Conservation (phyloP, 805 yeast genomes). For the Candida maltosa region DNA sequence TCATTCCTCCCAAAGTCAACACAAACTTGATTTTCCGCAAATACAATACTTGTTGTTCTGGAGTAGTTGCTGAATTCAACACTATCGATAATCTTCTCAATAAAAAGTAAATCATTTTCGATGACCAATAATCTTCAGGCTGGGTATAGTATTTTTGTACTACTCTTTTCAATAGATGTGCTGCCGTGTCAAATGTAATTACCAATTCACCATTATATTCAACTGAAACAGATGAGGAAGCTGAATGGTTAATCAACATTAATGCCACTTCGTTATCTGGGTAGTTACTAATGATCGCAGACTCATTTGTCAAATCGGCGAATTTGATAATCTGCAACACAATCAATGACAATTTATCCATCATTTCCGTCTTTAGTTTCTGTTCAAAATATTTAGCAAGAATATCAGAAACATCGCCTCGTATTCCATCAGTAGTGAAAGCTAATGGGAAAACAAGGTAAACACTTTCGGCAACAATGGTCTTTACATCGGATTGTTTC, state of each 20-base stretch:
- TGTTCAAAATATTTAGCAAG: conserved; percentile 14
- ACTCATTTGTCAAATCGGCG: conserved; percentile 37
- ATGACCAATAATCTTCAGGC: conserved; percentile 29
- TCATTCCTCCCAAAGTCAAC: conserved; percentile 12
- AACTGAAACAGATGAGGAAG: background rate
- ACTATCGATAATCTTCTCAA: conserved; percentile 26
- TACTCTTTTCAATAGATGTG: conserved; percentile 21
- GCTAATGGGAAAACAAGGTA: conserved; percentile 43
- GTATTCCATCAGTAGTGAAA: conserved; percentile 35
- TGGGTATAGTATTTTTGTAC: conserved; percentile 17
- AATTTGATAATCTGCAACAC: conserved; percentile 33
- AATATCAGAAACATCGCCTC: conserved; percentile 26
- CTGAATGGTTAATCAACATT: background rate
- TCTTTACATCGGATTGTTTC: conserved; percentile 10
- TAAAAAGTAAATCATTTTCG: conserved; percentile 33
- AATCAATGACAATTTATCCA: conserved; percentile 25
- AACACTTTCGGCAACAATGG: conserved; percentile 29
- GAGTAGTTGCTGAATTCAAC: conserved; percentile 16
- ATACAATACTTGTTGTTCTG: conserved; percentile 17
- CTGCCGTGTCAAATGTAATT: conserved; percentile 22
- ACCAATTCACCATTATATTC: conserved; percentile 11
- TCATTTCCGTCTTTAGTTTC: conserved; percentile 18
- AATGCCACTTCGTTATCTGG: conserved; percentile 4
- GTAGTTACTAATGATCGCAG: conserved; percentile 1
- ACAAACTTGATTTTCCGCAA: conserved; percentile 39